phyloP scores from a whole-genome alignment of 2,329 filamentous ascomycete genomes.

The Nothomitra cinnamomea region DNA sequence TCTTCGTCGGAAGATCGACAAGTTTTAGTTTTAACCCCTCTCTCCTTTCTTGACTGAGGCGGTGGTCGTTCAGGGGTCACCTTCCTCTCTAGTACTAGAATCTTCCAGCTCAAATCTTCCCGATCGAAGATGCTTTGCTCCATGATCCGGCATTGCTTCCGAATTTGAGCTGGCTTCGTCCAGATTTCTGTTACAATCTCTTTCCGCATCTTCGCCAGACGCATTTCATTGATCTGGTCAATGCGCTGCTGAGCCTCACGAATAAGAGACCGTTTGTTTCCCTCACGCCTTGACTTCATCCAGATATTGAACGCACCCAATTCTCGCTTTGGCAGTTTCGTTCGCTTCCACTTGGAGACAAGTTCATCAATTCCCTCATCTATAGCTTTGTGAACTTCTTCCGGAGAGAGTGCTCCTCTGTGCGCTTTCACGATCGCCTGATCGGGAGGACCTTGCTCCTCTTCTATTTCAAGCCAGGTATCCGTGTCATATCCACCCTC shows the following conservation, averaged over 20 bases:
- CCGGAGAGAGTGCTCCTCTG: constrained; percentile 20
- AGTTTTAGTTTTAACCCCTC: constrained; percentile 7
- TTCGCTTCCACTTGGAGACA: constrained; percentile 38
- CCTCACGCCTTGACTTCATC: constrained; percentile 33
- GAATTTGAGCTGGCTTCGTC: constrained; percentile 34
- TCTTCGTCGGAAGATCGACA: constrained; percentile 6
- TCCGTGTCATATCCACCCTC: constrained; percentile 38
- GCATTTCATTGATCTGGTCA: constrained; percentile 24
- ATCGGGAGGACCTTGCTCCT: constrained; percentile 25
- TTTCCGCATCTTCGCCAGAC: constrained; percentile 37
- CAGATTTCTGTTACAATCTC: constrained; percentile 38
- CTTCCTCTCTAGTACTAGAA: constrained; percentile 23
- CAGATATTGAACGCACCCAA: constrained; percentile 44
- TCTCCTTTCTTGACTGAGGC: constrained; percentile 16
- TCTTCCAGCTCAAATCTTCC: constrained; percentile 32
- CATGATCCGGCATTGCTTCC: constrained; percentile 38
- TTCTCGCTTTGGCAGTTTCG: constrained; percentile 37
- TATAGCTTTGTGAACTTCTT: constrained; percentile 36
- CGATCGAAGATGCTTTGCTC: constrained; percentile 48
- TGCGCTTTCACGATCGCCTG: constrained; percentile 14
- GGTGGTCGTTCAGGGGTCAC: constrained; percentile 7
- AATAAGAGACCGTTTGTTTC: constrained; percentile 26
- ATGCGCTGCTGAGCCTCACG: constrained; percentile 27
- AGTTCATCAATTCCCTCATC: constrained; percentile 35
- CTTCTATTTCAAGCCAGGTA: constrained; percentile 44